A percentile compares a stretch with the other conserved stretches of the same genome.
Conservation (phyloP, 1,139 yeast genomes). For the Hansenula sp. region DNA sequence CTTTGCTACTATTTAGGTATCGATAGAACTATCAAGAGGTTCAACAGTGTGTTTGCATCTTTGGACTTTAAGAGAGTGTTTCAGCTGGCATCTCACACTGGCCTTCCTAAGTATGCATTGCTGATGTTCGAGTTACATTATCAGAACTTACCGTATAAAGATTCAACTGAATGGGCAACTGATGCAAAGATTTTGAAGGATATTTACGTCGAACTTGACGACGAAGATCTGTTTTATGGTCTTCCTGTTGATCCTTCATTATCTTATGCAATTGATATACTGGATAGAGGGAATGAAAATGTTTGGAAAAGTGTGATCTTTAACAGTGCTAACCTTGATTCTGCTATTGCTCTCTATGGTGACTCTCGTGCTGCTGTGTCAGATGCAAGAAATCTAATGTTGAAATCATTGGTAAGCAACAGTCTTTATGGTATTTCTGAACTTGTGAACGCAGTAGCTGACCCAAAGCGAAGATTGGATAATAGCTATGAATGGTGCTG, state of each 20-base stretch:
- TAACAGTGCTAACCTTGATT: conserved; percentile 54
- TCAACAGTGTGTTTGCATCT: conserved; percentile 30
- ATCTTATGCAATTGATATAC: conserved; percentile 41
- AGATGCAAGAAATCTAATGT: conserved; percentile 3
- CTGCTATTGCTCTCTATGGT: conserved; percentile 21
- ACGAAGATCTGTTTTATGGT: conserved; percentile 60
- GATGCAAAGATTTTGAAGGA: conserved; percentile 25
- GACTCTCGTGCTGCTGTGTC: conserved; percentile 1
- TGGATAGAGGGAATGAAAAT: conserved; percentile 33
- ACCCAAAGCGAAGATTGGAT: conserved; percentile 11
- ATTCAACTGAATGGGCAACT: conserved; percentile 8
- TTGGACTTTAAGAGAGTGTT: conserved; percentile 32
- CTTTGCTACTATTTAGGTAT: conserved; percentile 40
- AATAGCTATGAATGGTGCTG: conserved; percentile 50
- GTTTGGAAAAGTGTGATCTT: conserved; percentile 42
- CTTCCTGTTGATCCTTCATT: conserved; percentile 55
- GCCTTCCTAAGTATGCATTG: conserved; percentile 42
- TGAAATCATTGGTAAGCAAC: conserved; percentile 36
- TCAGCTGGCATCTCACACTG: conserved; percentile 32
- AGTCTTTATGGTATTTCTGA: conserved; percentile 50
- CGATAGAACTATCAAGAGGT: conserved; percentile 34
- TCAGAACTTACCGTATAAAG: conserved; percentile 9
- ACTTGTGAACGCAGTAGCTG: conserved; percentile 24
- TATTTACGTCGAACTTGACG: conserved; percentile 45
- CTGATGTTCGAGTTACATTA: conserved; percentile 52